A percentile compares a stretch with the other conserved stretches of the same genome.
These are phyloP conservation scores for Clausena lansium DNA, from an alignment of 345 rosid species.

Conservation along the genomic window DNA sequence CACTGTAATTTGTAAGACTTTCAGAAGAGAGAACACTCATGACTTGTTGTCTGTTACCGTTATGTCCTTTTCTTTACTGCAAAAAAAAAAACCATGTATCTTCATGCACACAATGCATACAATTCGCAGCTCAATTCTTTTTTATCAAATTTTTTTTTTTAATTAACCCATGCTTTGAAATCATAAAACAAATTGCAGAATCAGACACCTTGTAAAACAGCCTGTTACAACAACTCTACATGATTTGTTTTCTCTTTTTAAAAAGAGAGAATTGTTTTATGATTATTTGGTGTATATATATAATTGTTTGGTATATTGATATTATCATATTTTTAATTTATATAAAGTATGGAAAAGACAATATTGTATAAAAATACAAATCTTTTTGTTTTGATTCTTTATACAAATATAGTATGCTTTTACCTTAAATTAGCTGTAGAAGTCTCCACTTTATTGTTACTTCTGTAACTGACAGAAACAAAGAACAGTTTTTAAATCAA, in stretches of 20 bases:
- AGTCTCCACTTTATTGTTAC: slow-evolving; percentile 10
- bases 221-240: neutral
- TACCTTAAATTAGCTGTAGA: neutral
- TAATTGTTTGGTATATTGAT: neutral
- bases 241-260: neutral
- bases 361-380: neutral
- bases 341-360: neutral
- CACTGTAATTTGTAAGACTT: neutral
- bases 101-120: slow-evolving; percentile 12
- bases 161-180: neutral
- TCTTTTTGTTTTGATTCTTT: neutral
- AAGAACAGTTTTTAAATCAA: neutral
- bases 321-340: no score
- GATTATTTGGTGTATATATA: no score
- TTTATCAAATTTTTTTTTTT: neutral
- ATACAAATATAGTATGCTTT: neutral
- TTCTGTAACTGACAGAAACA: slow-evolving; percentile 11
- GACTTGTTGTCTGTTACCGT: no score
- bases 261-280: no score
- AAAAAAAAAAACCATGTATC: neutral
- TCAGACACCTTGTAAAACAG: neutral
- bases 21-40: neutral
- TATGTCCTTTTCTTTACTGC: slow-evolving; percentile 8
- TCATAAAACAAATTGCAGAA: neutral
- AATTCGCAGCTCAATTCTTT: neutral